Percentiles rank a stretch among this genome's conserved stretches.
Conservation (phyloP, 768 basidiomycete species). For the Coprinopsis cinerea region DNA sequence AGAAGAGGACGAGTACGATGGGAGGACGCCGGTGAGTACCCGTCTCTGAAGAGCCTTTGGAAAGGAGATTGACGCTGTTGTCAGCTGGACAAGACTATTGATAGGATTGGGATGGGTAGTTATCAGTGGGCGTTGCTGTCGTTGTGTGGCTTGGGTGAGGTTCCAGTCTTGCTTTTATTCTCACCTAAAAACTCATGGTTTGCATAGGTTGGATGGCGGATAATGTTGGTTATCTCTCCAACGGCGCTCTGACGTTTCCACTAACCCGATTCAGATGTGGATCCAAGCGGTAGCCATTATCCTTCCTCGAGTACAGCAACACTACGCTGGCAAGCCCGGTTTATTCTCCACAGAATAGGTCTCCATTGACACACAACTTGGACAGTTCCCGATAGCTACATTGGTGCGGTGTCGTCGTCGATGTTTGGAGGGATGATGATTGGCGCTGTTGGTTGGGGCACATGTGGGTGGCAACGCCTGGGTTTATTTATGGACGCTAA, state of each 20-base stretch:
- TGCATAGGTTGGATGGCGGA: constrained; percentile 85
- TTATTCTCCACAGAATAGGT: neutral
- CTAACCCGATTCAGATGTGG: constrained; percentile 82
- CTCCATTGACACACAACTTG: neutral
- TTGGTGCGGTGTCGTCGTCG: constrained; percentile 79
- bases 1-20: constrained; percentile 29
- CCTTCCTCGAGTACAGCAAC: constrained; percentile 91
- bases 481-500: neutral
- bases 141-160: constrained; percentile 83
- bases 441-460: constrained; percentile 88
- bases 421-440: constrained; percentile 99
- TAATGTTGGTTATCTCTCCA: constrained; percentile 50
- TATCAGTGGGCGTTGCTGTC: constrained; percentile 82
- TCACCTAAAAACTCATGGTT: neutral
- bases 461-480: constrained; percentile 44
- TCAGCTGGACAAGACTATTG: constrained; percentile 77
- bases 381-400: constrained; percentile 65
- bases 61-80: constrained; percentile 12
- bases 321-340: constrained; percentile 58
- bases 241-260: constrained; percentile 2
- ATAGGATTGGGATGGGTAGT: constrained; percentile 86
- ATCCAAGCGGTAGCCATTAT: constrained; percentile 88
- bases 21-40: constrained; percentile 40
- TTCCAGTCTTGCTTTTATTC: constrained; percentile 9
- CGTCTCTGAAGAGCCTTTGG: neutral